phyloP scores from a whole-genome alignment of 2,329 filamentous ascomycete genomes.

The Verticillium nonalfalfae region DNA sequence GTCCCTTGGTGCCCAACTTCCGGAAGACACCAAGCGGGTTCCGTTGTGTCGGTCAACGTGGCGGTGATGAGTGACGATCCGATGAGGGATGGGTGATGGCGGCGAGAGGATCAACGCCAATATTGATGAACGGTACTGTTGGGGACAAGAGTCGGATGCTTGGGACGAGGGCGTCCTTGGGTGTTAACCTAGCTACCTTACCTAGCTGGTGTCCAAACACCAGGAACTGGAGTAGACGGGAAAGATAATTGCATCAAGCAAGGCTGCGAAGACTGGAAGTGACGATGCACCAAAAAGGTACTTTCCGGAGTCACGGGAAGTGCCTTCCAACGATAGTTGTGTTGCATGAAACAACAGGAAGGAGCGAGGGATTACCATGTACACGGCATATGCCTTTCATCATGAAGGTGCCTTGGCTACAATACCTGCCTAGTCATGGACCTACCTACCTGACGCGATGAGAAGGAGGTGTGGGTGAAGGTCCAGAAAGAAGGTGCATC shows the following conservation, averaged over 20 bases:
- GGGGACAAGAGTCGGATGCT: no score
- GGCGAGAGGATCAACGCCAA: neutral
- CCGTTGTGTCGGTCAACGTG: neutral
- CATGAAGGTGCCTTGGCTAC: neutral
- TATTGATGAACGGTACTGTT: no score
- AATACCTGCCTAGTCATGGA: neutral
- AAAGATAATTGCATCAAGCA: no score
- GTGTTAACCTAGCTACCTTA: no score
- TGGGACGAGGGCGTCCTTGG: no score
- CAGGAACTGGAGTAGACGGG: no score
- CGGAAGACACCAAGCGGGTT: neutral
- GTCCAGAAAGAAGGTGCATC: neutral
- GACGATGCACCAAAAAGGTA: no score
- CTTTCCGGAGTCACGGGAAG: neutral
- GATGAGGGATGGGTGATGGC: neutral
- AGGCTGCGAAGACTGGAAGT: no score
- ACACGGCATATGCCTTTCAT: neutral
- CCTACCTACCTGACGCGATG: no score
- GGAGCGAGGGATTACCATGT: neutral
- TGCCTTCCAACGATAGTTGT: neutral
- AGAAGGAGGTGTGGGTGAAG: no score
- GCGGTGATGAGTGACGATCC: neutral
- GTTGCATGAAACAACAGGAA: neutral
- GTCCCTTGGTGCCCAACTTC: neutral
- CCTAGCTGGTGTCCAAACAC: no score